Evolutionary conservation across 2,329 filamentous ascomycete species (phyloP).

Genomic region (Nothophoma quercina): DNA sequence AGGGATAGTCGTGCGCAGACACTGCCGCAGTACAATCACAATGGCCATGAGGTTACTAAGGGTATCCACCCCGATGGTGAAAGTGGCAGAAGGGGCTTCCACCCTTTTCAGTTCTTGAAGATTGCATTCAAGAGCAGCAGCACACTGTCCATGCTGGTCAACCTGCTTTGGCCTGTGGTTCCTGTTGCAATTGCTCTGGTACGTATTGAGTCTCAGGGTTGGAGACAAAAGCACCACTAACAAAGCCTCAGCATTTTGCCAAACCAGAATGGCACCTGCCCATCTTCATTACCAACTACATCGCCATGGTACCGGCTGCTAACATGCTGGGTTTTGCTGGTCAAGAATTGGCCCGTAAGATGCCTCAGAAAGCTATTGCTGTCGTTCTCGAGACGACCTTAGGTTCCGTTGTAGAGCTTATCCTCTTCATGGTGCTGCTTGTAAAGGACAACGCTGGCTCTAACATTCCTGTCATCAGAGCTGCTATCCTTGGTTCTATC

Average conservation of each 20-base stretch:
- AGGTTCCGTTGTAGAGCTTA: slow-evolving; percentile 80
- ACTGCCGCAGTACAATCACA: slow-evolving; percentile 53
- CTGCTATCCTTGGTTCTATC: slow-evolving; percentile 83
- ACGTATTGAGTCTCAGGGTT: slow-evolving; percentile 11
- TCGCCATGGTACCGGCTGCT: slow-evolving; percentile 79
- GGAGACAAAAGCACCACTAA: slow-evolving; percentile 8
- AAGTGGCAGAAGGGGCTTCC: slow-evolving; percentile 71
- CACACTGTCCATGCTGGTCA: slow-evolving; percentile 69
- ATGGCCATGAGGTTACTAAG: slow-evolving; percentile 53
- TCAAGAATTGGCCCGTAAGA: slow-evolving; percentile 74
- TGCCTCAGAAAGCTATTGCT: slow-evolving; percentile 73
- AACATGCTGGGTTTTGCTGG: slow-evolving; percentile 79
- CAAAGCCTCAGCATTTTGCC: slow-evolving; percentile 55
- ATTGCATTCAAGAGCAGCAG: slow-evolving; percentile 72
- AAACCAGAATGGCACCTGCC: slow-evolving; percentile 65
- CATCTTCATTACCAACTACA: slow-evolving; percentile 75
- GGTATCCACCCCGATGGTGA: slow-evolving; percentile 65
- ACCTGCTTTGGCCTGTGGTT: slow-evolving; percentile 78
- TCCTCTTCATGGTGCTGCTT: slow-evolving; percentile 81
- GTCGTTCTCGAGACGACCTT: slow-evolving; percentile 67
- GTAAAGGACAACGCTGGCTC: slow-evolving; percentile 51
- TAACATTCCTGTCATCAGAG: slow-evolving; percentile 75
- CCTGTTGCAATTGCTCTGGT: slow-evolving; percentile 74
- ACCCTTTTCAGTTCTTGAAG: slow-evolving; percentile 68
- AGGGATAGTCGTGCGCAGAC: slow-evolving; percentile 21